phyloP scores from a whole-genome alignment of 441 rosid species.

The Sinapis alba region DNA sequence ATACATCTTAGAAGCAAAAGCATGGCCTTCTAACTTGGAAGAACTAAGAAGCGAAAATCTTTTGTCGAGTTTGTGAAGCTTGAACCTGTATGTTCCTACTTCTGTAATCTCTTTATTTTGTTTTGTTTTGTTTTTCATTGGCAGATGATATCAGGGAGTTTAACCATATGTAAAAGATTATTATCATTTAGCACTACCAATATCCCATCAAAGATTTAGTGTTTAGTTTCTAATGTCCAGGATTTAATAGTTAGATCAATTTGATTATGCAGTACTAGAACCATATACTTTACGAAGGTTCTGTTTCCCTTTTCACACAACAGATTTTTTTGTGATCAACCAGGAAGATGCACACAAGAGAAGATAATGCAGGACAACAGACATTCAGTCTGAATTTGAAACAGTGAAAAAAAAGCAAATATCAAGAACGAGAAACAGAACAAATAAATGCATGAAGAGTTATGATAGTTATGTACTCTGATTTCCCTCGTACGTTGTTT shows the following conservation, averaged over 20 bases:
- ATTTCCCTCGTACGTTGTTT: too few relatives aligned
- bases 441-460: too few relatives aligned
- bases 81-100: conserved; percentile 20
- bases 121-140: not conserved
- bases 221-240: not conserved
- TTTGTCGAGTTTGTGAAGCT: conserved; percentile 12
- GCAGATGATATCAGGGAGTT: not conserved
- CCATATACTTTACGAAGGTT: not conserved
- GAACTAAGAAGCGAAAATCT: too few relatives aligned
- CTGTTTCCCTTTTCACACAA: not conserved
- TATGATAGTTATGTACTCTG: too few relatives aligned
- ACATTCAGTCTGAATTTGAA: not conserved
- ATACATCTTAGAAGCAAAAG: conserved; percentile 21
- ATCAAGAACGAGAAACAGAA: too few relatives aligned
- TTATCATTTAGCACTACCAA: not conserved
- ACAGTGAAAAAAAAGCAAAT: too few relatives aligned
- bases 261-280: not conserved
- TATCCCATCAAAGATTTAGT: not conserved
- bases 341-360: not conserved
- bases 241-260: not conserved
- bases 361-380: not conserved
- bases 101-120: not conserved
- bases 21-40: conserved; percentile 15
- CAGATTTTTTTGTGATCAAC: not conserved
- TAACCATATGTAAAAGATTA: too few relatives aligned